phyloP scores from a whole-genome alignment of 1,284 basidiomycete genomes.

The Pterulicium gracile region DNA sequence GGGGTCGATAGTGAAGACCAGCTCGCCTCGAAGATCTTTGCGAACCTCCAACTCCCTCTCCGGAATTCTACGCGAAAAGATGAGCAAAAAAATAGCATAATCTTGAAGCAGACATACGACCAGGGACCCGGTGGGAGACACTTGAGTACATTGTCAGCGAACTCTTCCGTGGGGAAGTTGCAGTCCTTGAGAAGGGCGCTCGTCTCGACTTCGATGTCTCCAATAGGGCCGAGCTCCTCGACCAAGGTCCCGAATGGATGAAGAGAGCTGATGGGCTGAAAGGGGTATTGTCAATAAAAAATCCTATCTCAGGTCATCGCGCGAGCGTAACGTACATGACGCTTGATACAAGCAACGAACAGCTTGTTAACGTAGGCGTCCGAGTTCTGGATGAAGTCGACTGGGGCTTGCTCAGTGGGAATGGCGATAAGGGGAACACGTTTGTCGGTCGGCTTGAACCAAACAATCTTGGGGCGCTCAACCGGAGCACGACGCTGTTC shows the following conservation, averaged over 20 bases:
- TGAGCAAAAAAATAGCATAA: constrained; percentile 9
- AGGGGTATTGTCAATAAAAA: constrained; percentile 10
- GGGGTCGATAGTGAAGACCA: constrained; percentile 93
- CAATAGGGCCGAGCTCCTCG: constrained; percentile 97
- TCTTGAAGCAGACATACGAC: constrained; percentile 55
- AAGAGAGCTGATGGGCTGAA: constrained; percentile 82
- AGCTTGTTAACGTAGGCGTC: constrained; percentile 85
- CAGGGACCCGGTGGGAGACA: constrained; percentile 92
- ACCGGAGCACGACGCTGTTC: constrained; percentile 66
- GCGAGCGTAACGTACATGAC: constrained; percentile 58
- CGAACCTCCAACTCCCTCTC: constrained; percentile 84
- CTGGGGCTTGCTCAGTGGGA: constrained; percentile 97
- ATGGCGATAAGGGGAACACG: constrained; percentile 98
- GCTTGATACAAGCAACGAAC: constrained; percentile 98
- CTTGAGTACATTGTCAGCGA: constrained; percentile 88
- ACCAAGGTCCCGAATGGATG: constrained; percentile 99
- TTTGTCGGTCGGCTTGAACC: constrained; percentile 99
- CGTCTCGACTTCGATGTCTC: constrained; percentile 95
- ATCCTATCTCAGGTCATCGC: constrained; percentile 10
- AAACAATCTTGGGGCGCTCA: constrained; percentile 97
- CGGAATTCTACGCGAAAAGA: constrained; percentile 53
- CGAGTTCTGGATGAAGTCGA: constrained; percentile 92
- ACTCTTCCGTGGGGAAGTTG: constrained; percentile 94
- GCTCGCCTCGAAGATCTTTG: constrained; percentile 76
- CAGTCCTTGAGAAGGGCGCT: constrained; percentile 96